Base-by-base conservation (phyloP, 495 filamentous ascomycete genomes). In the Cairneyella variabilis region DNA sequence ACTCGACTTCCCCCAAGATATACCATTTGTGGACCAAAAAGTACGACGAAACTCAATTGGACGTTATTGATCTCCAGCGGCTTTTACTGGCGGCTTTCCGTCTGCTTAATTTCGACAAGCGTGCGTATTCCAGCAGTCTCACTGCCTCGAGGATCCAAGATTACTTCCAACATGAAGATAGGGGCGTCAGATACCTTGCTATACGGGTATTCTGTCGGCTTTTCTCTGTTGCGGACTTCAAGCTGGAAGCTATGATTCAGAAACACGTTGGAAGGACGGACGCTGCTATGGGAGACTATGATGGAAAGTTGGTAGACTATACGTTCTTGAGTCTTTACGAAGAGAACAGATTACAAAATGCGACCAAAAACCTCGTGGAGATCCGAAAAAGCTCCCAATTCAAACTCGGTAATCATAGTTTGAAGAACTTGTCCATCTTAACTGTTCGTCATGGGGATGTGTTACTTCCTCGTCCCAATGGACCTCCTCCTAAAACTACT, bases 281-380 rank as follows among this genome's bases (percentile, higher is more conserved):
- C 38, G 72, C 78, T 17, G 76, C 93, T 23, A 58, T 76, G 54
- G 90, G 83, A 2, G 67, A 78, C 18, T 88, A 87, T 78, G 95
- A 99, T 66, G 89, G 83, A 18, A 78, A 75, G 48, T 64, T 64
- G 36, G 83, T 95, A 37, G 90, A 97, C 65, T 97, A 92, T 71
- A 78, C 83, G 23, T 92, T 95, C 65, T 72, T 97, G 40, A 81
- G 82, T 34, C 65, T 97, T 39, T 88, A 91, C 76, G 91, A 96
- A 66, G 83, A 89, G 58, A 66, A 71, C 25, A 69, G 78, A 48
- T 64, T 70, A 17, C 61, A 69, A 40, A 61, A 76, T 32, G 59
- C 76, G 28, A 57, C 65, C 42, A 68, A 62, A 14, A 63, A 69
- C 51, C 65, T 70, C 50, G 53, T 65, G 65, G 54, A 14, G 9